Conservation (phyloP, 2,329 filamentous ascomycete genomes). For the Fusarium odoratissimum region DNA sequence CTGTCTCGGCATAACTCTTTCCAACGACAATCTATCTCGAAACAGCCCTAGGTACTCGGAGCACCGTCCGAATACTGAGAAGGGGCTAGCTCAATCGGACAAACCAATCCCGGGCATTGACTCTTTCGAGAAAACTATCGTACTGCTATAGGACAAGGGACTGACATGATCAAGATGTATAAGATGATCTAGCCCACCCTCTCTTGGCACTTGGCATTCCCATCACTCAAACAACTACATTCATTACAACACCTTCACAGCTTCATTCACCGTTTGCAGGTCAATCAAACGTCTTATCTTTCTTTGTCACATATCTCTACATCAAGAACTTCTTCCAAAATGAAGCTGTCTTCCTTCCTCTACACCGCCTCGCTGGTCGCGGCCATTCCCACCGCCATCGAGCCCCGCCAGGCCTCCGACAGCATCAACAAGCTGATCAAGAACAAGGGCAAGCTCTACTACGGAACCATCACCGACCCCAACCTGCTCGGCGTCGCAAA, state of each 20-base stretch:
- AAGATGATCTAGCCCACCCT: neutral
- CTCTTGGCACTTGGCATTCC: slow-evolving; percentile 20
- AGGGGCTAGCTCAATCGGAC: neutral
- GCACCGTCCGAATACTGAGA: neutral
- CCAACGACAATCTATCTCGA: neutral
- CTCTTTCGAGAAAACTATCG: neutral
- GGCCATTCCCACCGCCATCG: slow-evolving; percentile 18
- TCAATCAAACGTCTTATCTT: slow-evolving; percentile 8
- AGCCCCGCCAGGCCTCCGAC: slow-evolving; percentile 14
- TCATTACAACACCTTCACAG: neutral
- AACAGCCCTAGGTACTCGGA: slow-evolving; percentile 4
- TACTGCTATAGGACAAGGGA: neutral
- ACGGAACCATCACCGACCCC: slow-evolving; percentile 68
- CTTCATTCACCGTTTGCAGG: slow-evolving; percentile 18
- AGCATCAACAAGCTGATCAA: slow-evolving; percentile 53
- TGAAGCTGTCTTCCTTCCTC: slow-evolving; percentile 24
- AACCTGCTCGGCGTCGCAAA: slow-evolving; percentile 56
- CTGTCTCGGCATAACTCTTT: neutral
- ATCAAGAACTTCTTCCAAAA: neutral
- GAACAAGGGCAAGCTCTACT: slow-evolving; percentile 72
- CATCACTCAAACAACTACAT: slow-evolving; percentile 2
- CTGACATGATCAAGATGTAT: slow-evolving; percentile 1
- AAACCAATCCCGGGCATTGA: neutral
- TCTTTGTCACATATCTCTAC: neutral
- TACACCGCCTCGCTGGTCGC: slow-evolving; percentile 29